phyloP scores from a whole-genome alignment of 192 early-diverging fungal species.

The Coemansia brasiliensis region DNA sequence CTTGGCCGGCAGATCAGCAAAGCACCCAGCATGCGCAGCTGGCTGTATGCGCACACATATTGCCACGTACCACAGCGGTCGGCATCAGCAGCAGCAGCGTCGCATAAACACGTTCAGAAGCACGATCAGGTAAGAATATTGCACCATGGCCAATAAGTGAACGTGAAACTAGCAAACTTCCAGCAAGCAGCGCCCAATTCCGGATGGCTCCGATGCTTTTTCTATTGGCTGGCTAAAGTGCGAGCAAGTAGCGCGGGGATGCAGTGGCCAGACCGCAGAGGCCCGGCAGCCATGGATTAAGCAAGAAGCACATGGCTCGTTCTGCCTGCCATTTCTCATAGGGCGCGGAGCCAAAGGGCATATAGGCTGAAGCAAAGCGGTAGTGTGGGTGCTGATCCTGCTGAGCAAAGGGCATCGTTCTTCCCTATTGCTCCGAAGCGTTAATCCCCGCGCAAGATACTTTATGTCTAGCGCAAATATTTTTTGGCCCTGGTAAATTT shows the following conservation, averaged over 20 bases:
- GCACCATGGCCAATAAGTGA: background rate
- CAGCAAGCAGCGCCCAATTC: no score
- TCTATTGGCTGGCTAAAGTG: no score
- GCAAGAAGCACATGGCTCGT: conserved; percentile 1
- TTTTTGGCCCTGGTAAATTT: no score
- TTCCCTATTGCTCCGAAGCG: no score
- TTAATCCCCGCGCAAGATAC: no score
- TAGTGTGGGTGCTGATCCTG: background rate
- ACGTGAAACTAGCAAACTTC: background rate
- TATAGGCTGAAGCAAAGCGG: no score
- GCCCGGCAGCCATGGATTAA: no score
- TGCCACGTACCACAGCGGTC: background rate
- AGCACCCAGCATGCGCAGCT: background rate
- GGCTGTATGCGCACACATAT: background rate
- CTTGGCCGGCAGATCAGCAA: background rate
- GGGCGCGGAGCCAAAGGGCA: background rate
- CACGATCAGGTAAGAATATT: conserved; percentile 4
- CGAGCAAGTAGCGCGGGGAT: no score
- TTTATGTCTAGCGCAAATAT: no score
- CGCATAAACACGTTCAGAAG: background rate
- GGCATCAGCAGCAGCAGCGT: background rate
- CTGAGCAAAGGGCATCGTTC: background rate
- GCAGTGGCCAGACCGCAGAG: no score
- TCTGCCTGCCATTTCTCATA: background rate
- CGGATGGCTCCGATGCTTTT: conserved; percentile 2